phyloP scores from a whole-genome alignment of 495 filamentous ascomycete species.

The Jackrogersella multiformis region DNA sequence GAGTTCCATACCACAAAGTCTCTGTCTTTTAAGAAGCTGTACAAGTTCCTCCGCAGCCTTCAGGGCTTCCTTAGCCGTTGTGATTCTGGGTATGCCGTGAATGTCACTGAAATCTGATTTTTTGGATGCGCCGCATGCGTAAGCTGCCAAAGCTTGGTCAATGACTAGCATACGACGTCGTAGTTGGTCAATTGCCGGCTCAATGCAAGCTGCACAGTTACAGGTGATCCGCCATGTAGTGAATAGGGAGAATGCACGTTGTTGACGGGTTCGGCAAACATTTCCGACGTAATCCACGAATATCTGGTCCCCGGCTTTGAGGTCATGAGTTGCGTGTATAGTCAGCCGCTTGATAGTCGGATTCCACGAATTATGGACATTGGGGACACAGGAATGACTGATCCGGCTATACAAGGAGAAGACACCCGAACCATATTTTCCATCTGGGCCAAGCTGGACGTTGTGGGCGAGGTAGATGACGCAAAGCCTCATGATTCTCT shows the following conservation, averaged over 20 bases:
- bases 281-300: constrained; percentile 50
- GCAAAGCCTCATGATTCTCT: constrained; percentile 15
- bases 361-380: constrained; percentile 56
- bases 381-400: constrained; percentile 57
- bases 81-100: constrained; percentile 12
- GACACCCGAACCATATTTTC: constrained; percentile 30
- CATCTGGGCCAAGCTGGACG: constrained; percentile 26
- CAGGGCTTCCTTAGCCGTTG: constrained; percentile 12
- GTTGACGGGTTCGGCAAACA: constrained; percentile 29
- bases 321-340: constrained; percentile 52
- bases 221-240: constrained; percentile 24
- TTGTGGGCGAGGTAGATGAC: constrained; percentile 13
- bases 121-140: constrained; percentile 13
- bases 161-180: constrained; percentile 25
- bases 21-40: constrained; percentile 19
- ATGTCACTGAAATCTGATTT: background rate
- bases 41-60: constrained; percentile 22
- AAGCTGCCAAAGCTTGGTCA: constrained; percentile 32
- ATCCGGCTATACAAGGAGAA: constrained; percentile 42
- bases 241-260: constrained; percentile 18
- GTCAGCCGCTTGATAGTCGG: constrained; percentile 43
- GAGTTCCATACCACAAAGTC: constrained; percentile 24
- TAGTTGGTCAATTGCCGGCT: constrained; percentile 10
- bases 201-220: constrained; percentile 22
- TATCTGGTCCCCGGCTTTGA: constrained; percentile 55